Base-by-base conservation (phyloP, 1,139 yeast species). In the Taphrina deformans region DNA sequence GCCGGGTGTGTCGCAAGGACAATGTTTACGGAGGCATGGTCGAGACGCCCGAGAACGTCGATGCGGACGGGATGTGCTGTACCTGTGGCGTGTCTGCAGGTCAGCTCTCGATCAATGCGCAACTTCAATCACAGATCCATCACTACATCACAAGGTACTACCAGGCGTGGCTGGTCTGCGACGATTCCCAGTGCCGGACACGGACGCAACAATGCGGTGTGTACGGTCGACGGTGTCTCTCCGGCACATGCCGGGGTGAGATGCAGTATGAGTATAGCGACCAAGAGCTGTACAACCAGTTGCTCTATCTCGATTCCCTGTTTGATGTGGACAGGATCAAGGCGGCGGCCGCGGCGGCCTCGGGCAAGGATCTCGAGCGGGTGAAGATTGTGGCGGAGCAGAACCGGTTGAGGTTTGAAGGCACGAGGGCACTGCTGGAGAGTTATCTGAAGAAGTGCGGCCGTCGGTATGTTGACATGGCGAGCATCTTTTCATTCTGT, bases 391-490 rank as follows among this genome's bases (percentile, higher is more conserved):
- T 90, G 59, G 87, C 89, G 0, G 97, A 89, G 73, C 96, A 89
- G 72, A 91, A 91, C 73, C 79, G 92, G 63, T 84, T 78, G 16
- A 72, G 83, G 40, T 88, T 92, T 72, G 81, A 76, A n/a, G 71
- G 77, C 12, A 82, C 85, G 69, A 80, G 83, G 61, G 78, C 79
- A n/a, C 86, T 90, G 5, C 87, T 89, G 0, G 83, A 84, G 69
- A 86, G 86, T 75, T 93, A 93, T 72, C 78, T 93, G 72, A 79
- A 80, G 63, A 89, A 89, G 69, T 89, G 96, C 77, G 98, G 97
- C 12, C 86, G 97, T 71, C 83, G 97, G 64, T 92, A 87, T 75
- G 97, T 93, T 53, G 90, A 90, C 73, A 86, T 93, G 90, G 86
- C 87, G 7, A 79, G 84, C 40, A 86, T 91, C 41, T 93, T 93